Percentiles rank a stretch among this genome's conserved stretches.
Conservation (phyloP, 140 eudicot species). For the Cichorium intybus region DNA sequence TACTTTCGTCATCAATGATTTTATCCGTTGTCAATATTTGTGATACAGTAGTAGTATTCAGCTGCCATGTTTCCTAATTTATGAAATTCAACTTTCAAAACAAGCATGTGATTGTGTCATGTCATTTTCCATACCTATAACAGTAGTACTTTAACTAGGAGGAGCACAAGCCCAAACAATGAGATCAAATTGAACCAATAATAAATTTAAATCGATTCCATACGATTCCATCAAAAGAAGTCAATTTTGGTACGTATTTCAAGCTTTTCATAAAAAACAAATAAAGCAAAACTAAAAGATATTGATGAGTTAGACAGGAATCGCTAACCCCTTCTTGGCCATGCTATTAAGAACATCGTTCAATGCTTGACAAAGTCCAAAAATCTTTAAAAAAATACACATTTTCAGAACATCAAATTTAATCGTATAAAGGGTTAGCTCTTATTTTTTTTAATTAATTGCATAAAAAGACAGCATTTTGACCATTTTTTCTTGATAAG, state of each 20-base stretch:
- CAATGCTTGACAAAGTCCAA: conserved; percentile 90
- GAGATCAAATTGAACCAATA: background rate
- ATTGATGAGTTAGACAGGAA: conserved; percentile 57
- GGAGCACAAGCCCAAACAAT: too few species aligned
- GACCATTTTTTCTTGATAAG: too few species aligned
- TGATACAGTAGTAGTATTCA: too few species aligned
- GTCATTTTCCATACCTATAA: background rate
- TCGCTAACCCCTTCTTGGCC: conserved; percentile 89
- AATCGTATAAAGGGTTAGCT: background rate
- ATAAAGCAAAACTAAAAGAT: background rate
- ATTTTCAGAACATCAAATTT: background rate
- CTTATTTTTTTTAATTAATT: too few species aligned
- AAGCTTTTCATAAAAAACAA: background rate
- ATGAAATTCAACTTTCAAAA: background rate
- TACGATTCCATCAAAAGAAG: background rate
- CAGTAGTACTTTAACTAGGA: background rate
- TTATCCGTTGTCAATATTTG: background rate
- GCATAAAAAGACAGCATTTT: too few species aligned
- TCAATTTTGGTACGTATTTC: background rate
- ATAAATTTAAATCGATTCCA: background rate
- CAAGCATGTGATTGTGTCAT: background rate
- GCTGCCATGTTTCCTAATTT: background rate
- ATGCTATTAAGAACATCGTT: conserved; percentile 89
- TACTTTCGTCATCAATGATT: background rate
- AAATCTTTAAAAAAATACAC: conserved; percentile 53